Evolutionary conservation across 2,329 filamentous ascomycete genomes (phyloP), one percentile per base, ranked within the genome.

Genomic region (Pseudohalonectria lignicola): DNA sequence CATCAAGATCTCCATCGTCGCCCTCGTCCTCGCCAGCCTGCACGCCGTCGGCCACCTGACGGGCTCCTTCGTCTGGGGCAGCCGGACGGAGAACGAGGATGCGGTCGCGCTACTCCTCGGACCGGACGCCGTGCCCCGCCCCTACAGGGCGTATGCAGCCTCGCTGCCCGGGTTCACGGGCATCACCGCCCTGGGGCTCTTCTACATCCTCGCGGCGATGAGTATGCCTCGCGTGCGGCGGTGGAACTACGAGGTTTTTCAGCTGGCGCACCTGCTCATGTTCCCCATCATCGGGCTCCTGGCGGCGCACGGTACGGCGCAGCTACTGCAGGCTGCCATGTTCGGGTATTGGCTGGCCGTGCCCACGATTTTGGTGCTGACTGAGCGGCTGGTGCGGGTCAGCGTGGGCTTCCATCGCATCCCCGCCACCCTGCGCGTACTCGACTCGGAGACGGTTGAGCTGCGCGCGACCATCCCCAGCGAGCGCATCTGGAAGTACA

Each of bases 251-350:
- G 68, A 77, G 44, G 46, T 74, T 16, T 77, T 77, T 43, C 71
- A 76, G 44, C 54, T 74, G 1, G 67, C 64, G 0, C 72, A 76
- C 44, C 43, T 76, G 6, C 61, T 76, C 28, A 74, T 76, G 67
- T 76, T 67, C 31, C 72, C 71, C 8, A 68, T 76, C 16, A 66
- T 76, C 20, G 71, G 64, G 1, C 54, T 76, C 0, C 60, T 75
- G 47, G 67, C 66, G 50, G 70, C 67, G 0, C 73, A 77, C 44
- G 73, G 72, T 0, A 68, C 69, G 0, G 56, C 60, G 0, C 60
- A 52, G 3, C 51, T 76, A 0, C 48, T 76, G 1, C 71, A 75
- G 44, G 65, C 56, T 51, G 68, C 71, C 1, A 74, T 76, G 64
- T 62, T 76, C 13, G 71, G 70, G 2, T 74, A 71, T 47, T 72